These are phyloP conservation scores for Vitis amurensis DNA, from an alignment of 164 flowering plant genomes.

Conservation along the genomic window DNA sequence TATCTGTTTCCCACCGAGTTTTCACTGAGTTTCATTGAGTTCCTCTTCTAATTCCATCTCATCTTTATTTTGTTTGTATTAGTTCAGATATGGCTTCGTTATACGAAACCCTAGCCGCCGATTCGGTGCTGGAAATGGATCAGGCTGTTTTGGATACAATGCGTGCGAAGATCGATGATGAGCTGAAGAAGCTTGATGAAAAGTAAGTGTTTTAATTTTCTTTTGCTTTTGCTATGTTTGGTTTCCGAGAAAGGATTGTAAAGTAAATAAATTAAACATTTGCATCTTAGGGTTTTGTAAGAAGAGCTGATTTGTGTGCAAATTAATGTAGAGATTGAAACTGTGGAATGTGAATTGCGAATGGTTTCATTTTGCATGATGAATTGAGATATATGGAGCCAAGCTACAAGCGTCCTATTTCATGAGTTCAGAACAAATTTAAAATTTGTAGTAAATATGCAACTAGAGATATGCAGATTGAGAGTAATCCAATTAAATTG, in stretches of 20 bases:
- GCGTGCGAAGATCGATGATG: slow-evolving; percentile 74
- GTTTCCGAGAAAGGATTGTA: neutral
- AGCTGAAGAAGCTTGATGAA: slow-evolving; percentile 83
- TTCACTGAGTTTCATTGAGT: neutral
- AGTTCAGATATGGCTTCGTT: slow-evolving; percentile 75
- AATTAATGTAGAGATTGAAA: neutral
- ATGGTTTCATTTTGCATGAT: no score
- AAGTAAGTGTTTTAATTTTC: slow-evolving; percentile 53
- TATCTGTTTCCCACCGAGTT: neutral
- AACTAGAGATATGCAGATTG: no score
- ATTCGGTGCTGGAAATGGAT: slow-evolving; percentile 64
- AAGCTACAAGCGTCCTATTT: no score
- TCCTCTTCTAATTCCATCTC: neutral
- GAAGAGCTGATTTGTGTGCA: neutral
- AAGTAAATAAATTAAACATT: neutral
- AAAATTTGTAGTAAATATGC: no score
- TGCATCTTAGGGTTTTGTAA: neutral
- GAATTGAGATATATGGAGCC: no score
- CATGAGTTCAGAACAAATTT: no score
- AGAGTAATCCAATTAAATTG: no score
- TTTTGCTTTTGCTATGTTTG: neutral
- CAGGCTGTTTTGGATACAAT: slow-evolving; percentile 64
- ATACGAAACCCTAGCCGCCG: slow-evolving; percentile 62
- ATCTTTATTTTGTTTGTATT: neutral
- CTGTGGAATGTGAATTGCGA: neutral